phyloP scores from a whole-genome alignment of 2,329 filamentous ascomycete genomes.

The Onygena corvina region DNA sequence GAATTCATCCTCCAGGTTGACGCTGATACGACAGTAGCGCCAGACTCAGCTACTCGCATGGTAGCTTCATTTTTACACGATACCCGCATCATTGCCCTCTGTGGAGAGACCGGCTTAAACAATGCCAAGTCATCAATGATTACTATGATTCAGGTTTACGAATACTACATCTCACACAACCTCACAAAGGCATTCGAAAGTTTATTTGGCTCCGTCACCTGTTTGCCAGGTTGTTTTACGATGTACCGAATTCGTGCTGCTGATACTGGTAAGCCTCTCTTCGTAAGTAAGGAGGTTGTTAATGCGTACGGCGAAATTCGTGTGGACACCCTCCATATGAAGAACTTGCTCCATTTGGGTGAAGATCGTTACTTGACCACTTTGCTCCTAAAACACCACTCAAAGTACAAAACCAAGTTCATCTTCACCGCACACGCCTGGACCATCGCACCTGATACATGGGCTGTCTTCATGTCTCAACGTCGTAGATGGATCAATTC shows the following conservation, averaged over 20 bases:
- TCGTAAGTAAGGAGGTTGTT: constrained; percentile 85
- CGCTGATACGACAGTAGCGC: constrained; percentile 86
- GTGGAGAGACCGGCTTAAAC: constrained; percentile 84
- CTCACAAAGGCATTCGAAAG: constrained; percentile 93
- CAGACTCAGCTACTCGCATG: constrained; percentile 83
- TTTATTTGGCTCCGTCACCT: constrained; percentile 93
- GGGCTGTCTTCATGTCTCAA: constrained; percentile 90
- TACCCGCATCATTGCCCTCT: constrained; percentile 83
- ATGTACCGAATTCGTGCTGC: constrained; percentile 97
- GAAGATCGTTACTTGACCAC: constrained; percentile 97
- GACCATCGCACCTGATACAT: constrained; percentile 93
- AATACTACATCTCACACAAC: constrained; percentile 99
- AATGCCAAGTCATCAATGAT: constrained; percentile 89
- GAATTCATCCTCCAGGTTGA: constrained; percentile 95
- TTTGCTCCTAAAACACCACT: constrained; percentile 79
- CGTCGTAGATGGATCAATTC: constrained; percentile 99
- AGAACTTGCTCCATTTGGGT: constrained; percentile 90
- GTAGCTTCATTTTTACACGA: constrained; percentile 84
- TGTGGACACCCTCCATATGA: constrained; percentile 96
- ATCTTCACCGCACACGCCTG: constrained; percentile 84
- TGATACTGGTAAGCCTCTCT: constrained; percentile 88
- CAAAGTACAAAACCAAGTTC: constrained; percentile 97
- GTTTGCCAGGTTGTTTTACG: constrained; percentile 94
- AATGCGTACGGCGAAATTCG: constrained; percentile 83
- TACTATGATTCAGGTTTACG: constrained; percentile 99